Base-by-base conservation (phyloP, 1,284 basidiomycete species). In the Farysia itapuensis region DNA sequence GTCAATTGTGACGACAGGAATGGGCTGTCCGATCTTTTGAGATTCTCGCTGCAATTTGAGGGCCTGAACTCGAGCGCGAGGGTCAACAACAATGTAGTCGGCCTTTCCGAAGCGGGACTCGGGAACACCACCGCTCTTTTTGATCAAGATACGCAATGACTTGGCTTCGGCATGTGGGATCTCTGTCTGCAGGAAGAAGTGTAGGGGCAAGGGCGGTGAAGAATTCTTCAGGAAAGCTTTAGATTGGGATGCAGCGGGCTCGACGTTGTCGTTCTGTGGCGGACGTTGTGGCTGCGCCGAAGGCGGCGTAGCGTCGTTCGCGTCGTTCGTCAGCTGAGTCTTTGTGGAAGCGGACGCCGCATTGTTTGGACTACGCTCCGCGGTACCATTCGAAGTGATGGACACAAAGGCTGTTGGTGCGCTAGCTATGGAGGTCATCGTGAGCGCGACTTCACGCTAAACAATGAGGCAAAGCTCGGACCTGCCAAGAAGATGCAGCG, bases 51-150 rank as follows among this genome's bases (percentile, higher is more conserved):
- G 35, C 8, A 38, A 28, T 24, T 43, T 52, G 7, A 23, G 42
- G 0, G 59, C 41, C 0, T 16, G 41, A 16, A 19, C 18, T 6
- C 23, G 11, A 16, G 24, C 22, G 5, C 35, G 15, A 1, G 49
- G 48, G 25, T 63, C 53, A 14, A 56, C 40, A 21, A 47, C 29
- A 20, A 63, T 46, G 19, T 57, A n/a, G 31, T 63, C 43, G 14
- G 59, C 44, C 21, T 63, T 43, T 19, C 20, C 59, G 9, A 63
- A 23, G 12, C 45, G 33, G 7, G 45, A 40, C 22, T 52, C 59
- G 4, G 39, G 28, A 25, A 43, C 49, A n/a, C 59, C 59, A 8
- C 52, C 59, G 19, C 57, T 44, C 12, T 37, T 15, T 11, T 43
- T 39, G n/a, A 63, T 43, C 29, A 29, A 26, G 33, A 63, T 43